Evolutionary conservation across 371 early-diverging fungal genomes (phyloP).

Genomic region (Sporodiniella umbellata): DNA sequence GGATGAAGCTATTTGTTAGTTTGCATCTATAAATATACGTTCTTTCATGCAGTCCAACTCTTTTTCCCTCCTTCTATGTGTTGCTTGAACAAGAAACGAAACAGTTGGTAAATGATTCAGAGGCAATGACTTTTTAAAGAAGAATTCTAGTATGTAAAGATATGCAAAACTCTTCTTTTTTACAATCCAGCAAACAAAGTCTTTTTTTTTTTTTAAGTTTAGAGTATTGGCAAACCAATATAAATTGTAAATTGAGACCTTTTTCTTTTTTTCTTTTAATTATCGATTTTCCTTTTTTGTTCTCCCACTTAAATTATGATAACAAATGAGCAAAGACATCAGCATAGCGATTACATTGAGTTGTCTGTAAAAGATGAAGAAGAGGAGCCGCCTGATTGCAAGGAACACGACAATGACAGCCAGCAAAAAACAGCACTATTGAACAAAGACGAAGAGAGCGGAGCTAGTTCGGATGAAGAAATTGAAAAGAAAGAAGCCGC

Average conservation of each 20-base stretch:
- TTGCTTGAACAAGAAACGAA: slow-evolving; percentile 4
- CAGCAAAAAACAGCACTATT: neutral
- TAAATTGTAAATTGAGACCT: neutral
- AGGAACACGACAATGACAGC: slow-evolving; percentile 1
- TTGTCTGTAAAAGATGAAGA: slow-evolving; percentile 16
- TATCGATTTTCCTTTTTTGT: neutral
- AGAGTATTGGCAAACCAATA: no score
- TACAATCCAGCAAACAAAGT: no score
- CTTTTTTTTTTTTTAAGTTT: no score
- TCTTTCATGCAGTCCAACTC: slow-evolving; percentile 2
- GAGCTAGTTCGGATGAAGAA: neutral
- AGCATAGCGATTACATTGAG: slow-evolving; percentile 15
- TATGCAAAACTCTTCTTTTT: slow-evolving; percentile 1
- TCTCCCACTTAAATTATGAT: neutral
- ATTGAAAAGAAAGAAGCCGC: neutral
- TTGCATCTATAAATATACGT: slow-evolving; percentile 2
- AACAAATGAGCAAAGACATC: neutral
- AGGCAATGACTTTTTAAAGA: slow-evolving; percentile 5
- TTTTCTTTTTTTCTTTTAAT: neutral
- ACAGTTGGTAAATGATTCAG: slow-evolving; percentile 3
- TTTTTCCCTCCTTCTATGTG: slow-evolving; percentile 5
- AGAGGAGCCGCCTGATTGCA: slow-evolving; percentile 9
- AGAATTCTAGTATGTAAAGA: slow-evolving; percentile 1
- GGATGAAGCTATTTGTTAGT: slow-evolving; percentile 1
- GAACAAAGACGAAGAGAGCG: neutral